Conservation (phyloP, 192 early-diverging fungal species). For the Backusella liffmaniae region DNA sequence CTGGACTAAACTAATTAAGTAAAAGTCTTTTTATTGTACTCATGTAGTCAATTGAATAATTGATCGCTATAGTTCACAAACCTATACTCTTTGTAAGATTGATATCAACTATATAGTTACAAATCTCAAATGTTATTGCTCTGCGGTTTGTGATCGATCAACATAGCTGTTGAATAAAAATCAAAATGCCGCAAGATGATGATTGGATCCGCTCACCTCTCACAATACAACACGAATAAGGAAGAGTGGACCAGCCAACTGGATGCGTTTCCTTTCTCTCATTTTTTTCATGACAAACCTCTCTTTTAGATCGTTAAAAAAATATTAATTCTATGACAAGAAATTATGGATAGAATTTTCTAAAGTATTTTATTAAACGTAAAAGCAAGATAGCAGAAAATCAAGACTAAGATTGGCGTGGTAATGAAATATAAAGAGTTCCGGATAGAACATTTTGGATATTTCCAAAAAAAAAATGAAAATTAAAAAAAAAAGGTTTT, state of each 20-base stretch:
- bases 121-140: neutral
- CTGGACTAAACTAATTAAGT: neutral
- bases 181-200: neutral
- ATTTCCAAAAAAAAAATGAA: slow-evolving; percentile 3
- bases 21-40: neutral
- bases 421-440: neutral
- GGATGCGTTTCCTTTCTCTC: neutral
- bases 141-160: neutral
- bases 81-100: neutral
- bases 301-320: neutral
- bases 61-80: neutral
- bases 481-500: neutral
- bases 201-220: neutral
- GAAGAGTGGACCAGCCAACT: neutral
- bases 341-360: neutral
- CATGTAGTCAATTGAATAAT: neutral
- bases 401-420: neutral
- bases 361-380: neutral
- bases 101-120: neutral
- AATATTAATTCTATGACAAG: neutral
- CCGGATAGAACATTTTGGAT: neutral
- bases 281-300: neutral
- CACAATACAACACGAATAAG: neutral
- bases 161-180: neutral
- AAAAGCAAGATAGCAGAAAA: neutral